Percentiles rank a stretch among this genome's conserved stretches.
phyloP scores from a whole-genome alignment of 1,139 yeast species.

The Hyphopichia wangnamkhiaoensis region DNA sequence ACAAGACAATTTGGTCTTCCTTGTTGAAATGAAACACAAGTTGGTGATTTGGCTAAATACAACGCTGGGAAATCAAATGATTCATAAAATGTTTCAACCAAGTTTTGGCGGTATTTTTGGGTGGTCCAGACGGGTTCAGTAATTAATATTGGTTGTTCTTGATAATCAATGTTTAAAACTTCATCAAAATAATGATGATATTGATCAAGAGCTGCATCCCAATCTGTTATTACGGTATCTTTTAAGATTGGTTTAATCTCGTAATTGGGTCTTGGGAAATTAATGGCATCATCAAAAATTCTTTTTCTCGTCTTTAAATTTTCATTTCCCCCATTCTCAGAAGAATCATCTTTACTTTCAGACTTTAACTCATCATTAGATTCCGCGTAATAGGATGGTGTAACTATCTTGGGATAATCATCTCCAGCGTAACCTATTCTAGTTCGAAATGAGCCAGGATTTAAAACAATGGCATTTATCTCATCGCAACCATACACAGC shows the following conservation, averaged over 20 bases:
- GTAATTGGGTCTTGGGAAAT: slow-evolving; percentile 52
- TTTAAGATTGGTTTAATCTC: slow-evolving; percentile 60
- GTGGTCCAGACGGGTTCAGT: slow-evolving; percentile 91
- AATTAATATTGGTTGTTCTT: slow-evolving; percentile 73
- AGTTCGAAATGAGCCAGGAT: slow-evolving; percentile 84
- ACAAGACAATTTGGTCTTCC: slow-evolving; percentile 93
- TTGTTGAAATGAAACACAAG: slow-evolving; percentile 88
- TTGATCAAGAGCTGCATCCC: slow-evolving; percentile 76
- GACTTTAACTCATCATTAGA: slow-evolving; percentile 17
- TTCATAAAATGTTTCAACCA: slow-evolving; percentile 78
- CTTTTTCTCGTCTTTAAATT: slow-evolving; percentile 14
- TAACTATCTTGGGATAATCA: slow-evolving; percentile 77
- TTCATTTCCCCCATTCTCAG: slow-evolving; percentile 21
- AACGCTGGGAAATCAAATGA: slow-evolving; percentile 79
- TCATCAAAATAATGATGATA: slow-evolving; percentile 54
- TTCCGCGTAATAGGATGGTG: slow-evolving; percentile 60
- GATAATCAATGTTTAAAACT: slow-evolving; percentile 51
- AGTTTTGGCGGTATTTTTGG: slow-evolving; percentile 63
- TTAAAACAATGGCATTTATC: slow-evolving; percentile 86
- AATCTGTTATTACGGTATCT: slow-evolving; percentile 63
- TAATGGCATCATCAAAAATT: slow-evolving; percentile 58
- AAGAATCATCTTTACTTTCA: slow-evolving; percentile 10
- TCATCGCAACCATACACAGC: slow-evolving; percentile 65
- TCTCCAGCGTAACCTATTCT: slow-evolving; percentile 94
- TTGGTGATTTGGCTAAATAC: slow-evolving; percentile 81